Conservation (phyloP, 2,329 filamentous ascomycete genomes). For the Beauveria medogensis region DNA sequence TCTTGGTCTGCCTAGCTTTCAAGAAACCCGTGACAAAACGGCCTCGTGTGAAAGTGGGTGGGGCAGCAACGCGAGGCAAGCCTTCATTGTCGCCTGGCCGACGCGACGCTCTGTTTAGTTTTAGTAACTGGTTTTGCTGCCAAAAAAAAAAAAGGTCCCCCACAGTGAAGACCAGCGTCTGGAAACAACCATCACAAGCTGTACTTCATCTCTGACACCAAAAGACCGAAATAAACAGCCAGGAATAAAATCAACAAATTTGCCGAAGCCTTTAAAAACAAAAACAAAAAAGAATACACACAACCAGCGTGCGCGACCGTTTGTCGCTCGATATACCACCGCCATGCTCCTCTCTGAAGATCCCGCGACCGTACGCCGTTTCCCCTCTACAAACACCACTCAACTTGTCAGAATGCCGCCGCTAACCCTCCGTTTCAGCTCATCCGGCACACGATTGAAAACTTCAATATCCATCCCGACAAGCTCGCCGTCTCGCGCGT, state of each 20-base stretch:
- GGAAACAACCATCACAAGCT: neutral
- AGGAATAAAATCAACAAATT: no score
- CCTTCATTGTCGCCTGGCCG: conserved; percentile 24
- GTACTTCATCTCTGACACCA: no score
- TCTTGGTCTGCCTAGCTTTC: neutral
- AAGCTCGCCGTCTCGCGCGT: conserved; percentile 77
- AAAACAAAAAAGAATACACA: neutral
- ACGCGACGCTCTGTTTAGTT: conserved; percentile 15
- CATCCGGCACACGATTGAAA: conserved; percentile 82
- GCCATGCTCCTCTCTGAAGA: conserved; percentile 90
- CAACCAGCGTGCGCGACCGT: neutral
- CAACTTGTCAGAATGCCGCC: neutral
- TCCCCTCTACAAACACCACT: neutral
- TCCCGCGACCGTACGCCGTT: conserved; percentile 66
- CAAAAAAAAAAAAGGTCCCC: neutral
- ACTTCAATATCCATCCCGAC: conserved; percentile 92
- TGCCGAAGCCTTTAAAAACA: no score
- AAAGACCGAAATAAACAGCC: no score
- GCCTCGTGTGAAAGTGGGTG: neutral
- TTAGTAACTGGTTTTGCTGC: neutral
- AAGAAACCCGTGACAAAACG: neutral
- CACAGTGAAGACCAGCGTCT: neutral
- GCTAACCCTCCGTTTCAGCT: conserved; percentile 44
- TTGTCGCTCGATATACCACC: neutral
- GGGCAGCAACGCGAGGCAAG: neutral